Percentiles rank a stretch among this genome's conserved stretches.
phyloP scores from a whole-genome alignment of 2,329 filamentous ascomycete species.

The Epichloe gansuensis region DNA sequence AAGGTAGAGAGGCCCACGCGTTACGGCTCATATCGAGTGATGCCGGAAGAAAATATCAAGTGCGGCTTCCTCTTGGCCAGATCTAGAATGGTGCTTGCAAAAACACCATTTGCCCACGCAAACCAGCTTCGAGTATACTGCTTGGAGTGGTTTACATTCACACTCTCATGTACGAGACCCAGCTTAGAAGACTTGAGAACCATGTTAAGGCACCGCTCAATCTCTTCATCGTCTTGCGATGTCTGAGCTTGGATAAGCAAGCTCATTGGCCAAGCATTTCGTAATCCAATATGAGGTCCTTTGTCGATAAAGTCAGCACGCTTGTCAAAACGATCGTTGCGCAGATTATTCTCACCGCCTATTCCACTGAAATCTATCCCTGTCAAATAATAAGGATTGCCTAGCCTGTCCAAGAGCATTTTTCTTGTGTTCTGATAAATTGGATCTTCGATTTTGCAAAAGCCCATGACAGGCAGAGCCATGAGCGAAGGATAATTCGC shows the following conservation, averaged over 20 bases:
- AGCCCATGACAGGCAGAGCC: slow-evolving; percentile 66
- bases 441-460: slow-evolving; percentile 48
- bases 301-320: slow-evolving; percentile 6
- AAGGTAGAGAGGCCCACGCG: neutral
- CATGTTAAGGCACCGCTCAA: slow-evolving; percentile 54
- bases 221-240: slow-evolving; percentile 70
- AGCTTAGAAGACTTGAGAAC: slow-evolving; percentile 66
- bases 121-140: slow-evolving; percentile 88
- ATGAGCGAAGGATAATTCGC: slow-evolving; percentile 76
- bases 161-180: slow-evolving; percentile 82
- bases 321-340: slow-evolving; percentile 1
- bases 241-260: slow-evolving; percentile 86
- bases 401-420: slow-evolving; percentile 56
- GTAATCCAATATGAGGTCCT: slow-evolving; percentile 62
- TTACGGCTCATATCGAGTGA: slow-evolving; percentile 43
- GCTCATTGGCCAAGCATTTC: slow-evolving; percentile 95
- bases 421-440: slow-evolving; percentile 80
- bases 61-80: slow-evolving; percentile 80
- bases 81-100: slow-evolving; percentile 83
- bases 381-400: slow-evolving; percentile 80
- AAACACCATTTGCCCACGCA: slow-evolving; percentile 95
- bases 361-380: slow-evolving; percentile 75
- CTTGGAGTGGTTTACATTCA: slow-evolving; percentile 58
- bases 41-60: slow-evolving; percentile 61
- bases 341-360: slow-evolving; percentile 47